A percentile compares a stretch with the other conserved stretches of the same genome.
Conservation (phyloP, 1,284 basidiomycete genomes). For the Cryptococcus sp. region DNA sequence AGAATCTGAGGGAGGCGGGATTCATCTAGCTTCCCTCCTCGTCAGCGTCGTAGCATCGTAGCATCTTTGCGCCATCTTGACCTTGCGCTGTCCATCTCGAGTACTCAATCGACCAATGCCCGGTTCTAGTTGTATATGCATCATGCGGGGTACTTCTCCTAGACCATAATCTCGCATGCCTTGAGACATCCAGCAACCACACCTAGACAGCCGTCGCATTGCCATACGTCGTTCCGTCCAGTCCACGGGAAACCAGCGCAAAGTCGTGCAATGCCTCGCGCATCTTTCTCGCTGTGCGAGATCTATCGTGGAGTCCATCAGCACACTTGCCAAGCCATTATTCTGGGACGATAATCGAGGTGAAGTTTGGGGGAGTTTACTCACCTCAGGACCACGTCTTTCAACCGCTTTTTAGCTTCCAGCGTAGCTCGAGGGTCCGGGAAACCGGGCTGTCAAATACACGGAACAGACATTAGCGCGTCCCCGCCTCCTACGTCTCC, state of each 20-base stretch:
- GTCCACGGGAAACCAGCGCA: conserved; percentile 51
- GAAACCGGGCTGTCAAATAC: conserved; percentile 36
- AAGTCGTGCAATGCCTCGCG: conserved; percentile 55
- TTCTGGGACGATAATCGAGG: background rate
- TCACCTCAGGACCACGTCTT: conserved; percentile 71
- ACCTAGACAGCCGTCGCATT: conserved; percentile 46
- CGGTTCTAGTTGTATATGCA: background rate
- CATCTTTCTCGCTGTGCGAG: conserved; percentile 51
- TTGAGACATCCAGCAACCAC: background rate
- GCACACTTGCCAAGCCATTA: background rate
- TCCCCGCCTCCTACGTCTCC: background rate
- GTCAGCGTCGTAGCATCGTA: background rate
- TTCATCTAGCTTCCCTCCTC: conserved; percentile 12
- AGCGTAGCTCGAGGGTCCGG: conserved; percentile 52
- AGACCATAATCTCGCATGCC: background rate
- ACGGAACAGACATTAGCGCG: background rate
- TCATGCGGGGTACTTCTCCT: background rate
- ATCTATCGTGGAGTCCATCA: conserved; percentile 20
- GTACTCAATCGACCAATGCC: background rate
- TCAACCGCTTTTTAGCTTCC: conserved; percentile 74
- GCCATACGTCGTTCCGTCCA: conserved; percentile 53
- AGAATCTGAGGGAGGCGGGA: conserved; percentile 19
- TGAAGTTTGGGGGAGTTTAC: background rate
- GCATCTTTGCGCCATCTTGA: too few species aligned
- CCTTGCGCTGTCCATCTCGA: too few species aligned